These are phyloP conservation scores for Tritrichomonas foetus DNA, from an alignment of 208 protist species.

Conservation along the genomic window DNA sequence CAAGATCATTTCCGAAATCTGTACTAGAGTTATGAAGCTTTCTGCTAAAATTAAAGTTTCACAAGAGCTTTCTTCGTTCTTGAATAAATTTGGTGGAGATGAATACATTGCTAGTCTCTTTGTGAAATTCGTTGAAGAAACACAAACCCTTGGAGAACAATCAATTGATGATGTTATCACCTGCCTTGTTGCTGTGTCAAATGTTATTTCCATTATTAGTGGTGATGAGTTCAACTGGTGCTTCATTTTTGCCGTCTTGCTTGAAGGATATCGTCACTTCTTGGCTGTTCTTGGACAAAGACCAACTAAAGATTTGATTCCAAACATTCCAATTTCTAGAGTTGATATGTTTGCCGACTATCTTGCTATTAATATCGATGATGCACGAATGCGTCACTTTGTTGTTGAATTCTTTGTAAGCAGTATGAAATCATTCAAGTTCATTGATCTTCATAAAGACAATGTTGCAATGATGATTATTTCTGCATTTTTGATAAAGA, in stretches of 20 bases:
- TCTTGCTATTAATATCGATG: not conserved
- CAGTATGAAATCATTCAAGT: not conserved
- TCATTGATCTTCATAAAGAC: not conserved
- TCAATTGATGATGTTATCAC: not conserved
- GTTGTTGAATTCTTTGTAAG: not conserved
- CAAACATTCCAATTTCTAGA: not conserved
- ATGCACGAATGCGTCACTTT: not conserved
- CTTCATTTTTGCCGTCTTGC: not conserved
- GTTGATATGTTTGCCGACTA: not conserved
- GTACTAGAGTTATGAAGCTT: no score
- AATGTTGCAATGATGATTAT: not conserved
- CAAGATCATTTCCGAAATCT: not conserved
- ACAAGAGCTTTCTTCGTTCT: not conserved
- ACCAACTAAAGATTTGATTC: not conserved
- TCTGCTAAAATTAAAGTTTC: not conserved
- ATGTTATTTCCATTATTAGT: not conserved
- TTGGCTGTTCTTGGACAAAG: not conserved
- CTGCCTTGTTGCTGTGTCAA: not conserved
- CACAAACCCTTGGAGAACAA: not conserved
- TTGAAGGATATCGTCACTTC: not conserved
- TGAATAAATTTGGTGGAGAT: not conserved
- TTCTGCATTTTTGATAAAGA: not conserved
- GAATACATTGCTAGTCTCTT: not conserved
- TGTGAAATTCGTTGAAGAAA: not conserved
- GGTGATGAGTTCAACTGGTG: not conserved